phyloP scores from a whole-genome alignment of 768 basidiomycete species.

The Boletus subparvulus region DNA sequence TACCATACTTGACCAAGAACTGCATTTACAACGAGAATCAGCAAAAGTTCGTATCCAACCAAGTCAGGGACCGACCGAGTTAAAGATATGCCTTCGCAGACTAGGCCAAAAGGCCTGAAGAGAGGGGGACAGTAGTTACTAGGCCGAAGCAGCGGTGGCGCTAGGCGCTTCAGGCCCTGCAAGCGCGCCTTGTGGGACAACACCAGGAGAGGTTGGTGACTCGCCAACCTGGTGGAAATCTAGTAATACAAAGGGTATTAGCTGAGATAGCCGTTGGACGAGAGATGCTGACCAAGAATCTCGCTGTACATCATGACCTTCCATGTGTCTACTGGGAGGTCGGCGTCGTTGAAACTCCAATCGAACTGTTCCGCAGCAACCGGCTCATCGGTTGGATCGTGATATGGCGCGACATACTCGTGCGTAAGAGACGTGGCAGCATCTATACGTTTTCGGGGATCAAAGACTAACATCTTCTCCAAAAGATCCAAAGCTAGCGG shows the following conservation, averaged over 20 bases:
- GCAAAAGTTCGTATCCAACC: background rate
- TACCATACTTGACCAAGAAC: conserved; percentile 19
- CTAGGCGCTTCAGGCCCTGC: conserved; percentile 54
- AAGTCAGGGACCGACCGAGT: conserved; percentile 12
- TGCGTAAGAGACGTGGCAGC: conserved; percentile 88
- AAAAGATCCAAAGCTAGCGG: conserved; percentile 83
- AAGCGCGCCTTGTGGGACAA: conserved; percentile 61
- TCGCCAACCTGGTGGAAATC: conserved; percentile 83
- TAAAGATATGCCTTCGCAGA: conserved; percentile 5
- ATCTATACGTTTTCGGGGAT: conserved; percentile 95
- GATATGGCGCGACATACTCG: conserved; percentile 95
- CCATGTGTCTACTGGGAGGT: conserved; percentile 98
- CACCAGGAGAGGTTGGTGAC: conserved; percentile 35
- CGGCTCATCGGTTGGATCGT: conserved; percentile 98
- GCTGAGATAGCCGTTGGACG: background rate
- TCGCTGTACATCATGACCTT: conserved; percentile 99
- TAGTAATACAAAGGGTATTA: conserved; percentile 26
- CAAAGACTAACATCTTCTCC: conserved; percentile 99
- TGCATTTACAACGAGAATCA: conserved; percentile 1
- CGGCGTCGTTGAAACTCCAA: conserved; percentile 99
- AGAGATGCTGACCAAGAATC: conserved; percentile 71
- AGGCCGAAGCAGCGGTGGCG: conserved; percentile 11
- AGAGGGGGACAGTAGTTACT: conserved; percentile 8
- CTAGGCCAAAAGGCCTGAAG: conserved; percentile 1
- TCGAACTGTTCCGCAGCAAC: conserved; percentile 93